Percentiles rank a stretch among this genome's conserved stretches.
Conservation (phyloP, 2,329 filamentous ascomycete species). For the Gnomoniopsis smithogilvyi region DNA sequence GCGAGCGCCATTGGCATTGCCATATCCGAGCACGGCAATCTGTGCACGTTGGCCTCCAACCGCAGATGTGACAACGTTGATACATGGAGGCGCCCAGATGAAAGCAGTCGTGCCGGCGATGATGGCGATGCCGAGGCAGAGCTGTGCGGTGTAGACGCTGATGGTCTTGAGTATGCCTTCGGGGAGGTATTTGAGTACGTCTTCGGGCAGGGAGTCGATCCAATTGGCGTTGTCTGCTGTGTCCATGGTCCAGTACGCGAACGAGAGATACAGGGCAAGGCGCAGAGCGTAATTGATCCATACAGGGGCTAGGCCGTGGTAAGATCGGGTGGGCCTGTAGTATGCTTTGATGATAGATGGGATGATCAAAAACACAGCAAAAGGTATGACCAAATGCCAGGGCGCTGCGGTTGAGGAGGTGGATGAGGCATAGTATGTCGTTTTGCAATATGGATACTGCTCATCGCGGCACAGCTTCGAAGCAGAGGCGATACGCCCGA, state of each 20-base stretch:
- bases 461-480: conserved; percentile 95
- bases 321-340: conserved; percentile 77
- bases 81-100: conserved; percentile 78
- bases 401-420: conserved; percentile 88
- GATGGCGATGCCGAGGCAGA: conserved; percentile 74
- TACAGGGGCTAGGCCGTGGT: conserved; percentile 77
- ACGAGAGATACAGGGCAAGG: conserved; percentile 69
- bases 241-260: conserved; percentile 84
- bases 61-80: conserved; percentile 63
- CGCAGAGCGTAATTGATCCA: conserved; percentile 85
- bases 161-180: conserved; percentile 66
- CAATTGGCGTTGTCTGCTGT: conserved; percentile 83
- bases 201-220: conserved; percentile 59
- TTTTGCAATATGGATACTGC: conserved; percentile 95
- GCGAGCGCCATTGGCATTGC: conserved; percentile 86
- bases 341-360: conserved; percentile 77
- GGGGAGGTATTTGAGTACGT: conserved; percentile 62
- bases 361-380: conserved; percentile 66
- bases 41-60: conserved; percentile 42
- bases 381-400: conserved; percentile 84
- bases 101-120: conserved; percentile 84
- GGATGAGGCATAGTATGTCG: conserved; percentile 91
- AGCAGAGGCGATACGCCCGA: conserved; percentile 77
- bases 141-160: conserved; percentile 75
- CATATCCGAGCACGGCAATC: conserved; percentile 84